phyloP scores from a whole-genome alignment of 2,329 filamentous ascomycete genomes.

The Bertia moriformis region DNA sequence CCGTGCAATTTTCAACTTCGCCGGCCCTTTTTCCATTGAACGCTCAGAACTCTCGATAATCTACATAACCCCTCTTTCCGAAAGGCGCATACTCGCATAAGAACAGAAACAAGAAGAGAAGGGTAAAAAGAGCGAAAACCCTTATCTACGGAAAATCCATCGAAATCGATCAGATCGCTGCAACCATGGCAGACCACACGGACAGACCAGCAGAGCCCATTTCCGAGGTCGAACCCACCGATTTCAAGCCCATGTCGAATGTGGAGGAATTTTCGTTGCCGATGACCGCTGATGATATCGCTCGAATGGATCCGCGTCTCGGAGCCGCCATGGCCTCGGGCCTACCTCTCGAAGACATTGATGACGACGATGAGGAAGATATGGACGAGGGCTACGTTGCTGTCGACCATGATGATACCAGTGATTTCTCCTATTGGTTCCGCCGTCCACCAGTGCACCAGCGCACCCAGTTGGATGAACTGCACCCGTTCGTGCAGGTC shows the following conservation, averaged over 20 bases:
- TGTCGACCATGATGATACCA: slow-evolving; percentile 21
- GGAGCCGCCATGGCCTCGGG: slow-evolving; percentile 13
- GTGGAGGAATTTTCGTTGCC: neutral
- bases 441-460: slow-evolving; percentile 17
- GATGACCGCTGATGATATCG: neutral
- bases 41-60: too few species aligned
- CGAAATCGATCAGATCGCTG: too few species aligned
- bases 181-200: neutral
- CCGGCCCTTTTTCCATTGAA: too few species aligned
- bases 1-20: too few species aligned
- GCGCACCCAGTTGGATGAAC: slow-evolving; percentile 5
- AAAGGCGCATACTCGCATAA: too few species aligned
- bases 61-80: too few species aligned
- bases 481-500: neutral
- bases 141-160: too few species aligned
- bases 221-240: neutral
- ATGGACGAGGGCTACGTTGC: slow-evolving; percentile 23
- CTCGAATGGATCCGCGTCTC: slow-evolving; percentile 5
- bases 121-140: too few species aligned
- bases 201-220: neutral
- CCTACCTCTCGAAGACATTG: slow-evolving; percentile 11
- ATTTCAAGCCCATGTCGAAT: neutral
- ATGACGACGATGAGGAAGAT: slow-evolving; percentile 15
- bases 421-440: slow-evolving; percentile 22
- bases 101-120: too few species aligned